These are phyloP conservation scores for Venturia oleaginea DNA, from an alignment of 2,329 filamentous ascomycete genomes.

Conservation along the genomic window DNA sequence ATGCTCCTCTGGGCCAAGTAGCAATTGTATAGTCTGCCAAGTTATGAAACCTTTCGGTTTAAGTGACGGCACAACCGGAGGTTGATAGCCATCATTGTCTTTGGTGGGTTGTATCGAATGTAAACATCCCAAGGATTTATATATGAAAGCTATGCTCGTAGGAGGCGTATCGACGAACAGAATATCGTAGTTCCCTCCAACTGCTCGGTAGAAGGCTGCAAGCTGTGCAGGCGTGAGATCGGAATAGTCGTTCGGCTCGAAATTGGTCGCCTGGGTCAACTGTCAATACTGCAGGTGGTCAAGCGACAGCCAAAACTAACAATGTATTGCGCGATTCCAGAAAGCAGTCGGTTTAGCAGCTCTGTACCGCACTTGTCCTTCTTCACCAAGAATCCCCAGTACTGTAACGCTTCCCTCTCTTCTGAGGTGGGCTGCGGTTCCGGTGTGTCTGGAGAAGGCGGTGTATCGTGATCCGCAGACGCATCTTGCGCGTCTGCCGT, in stretches of 20 bases:
- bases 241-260: slow-evolving; percentile 34
- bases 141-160: slow-evolving; percentile 78
- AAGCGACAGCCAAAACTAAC: slow-evolving; percentile 22
- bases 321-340: slow-evolving; percentile 38
- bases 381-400: slow-evolving; percentile 44
- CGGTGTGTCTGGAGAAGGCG: slow-evolving; percentile 2
- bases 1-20: slow-evolving; percentile 82
- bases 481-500: not conserved
- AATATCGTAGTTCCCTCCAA: slow-evolving; percentile 39
- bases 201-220: slow-evolving; percentile 40
- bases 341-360: slow-evolving; percentile 36
- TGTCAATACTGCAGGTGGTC: not conserved
- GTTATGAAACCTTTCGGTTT: slow-evolving; percentile 78
- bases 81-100: slow-evolving; percentile 56
- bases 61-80: slow-evolving; percentile 72
- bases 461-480: not conserved
- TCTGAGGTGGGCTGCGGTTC: slow-evolving; percentile 3
- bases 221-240: slow-evolving; percentile 42
- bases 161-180: slow-evolving; percentile 71
- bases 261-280: slow-evolving; percentile 28
- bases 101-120: slow-evolving; percentile 70
- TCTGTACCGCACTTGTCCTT: slow-evolving; percentile 42
- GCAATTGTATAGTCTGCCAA: slow-evolving; percentile 87
- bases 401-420: slow-evolving; percentile 35
- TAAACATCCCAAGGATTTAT: slow-evolving; percentile 82